Evolutionary conservation across 2,329 filamentous ascomycete genomes (phyloP).

Genomic region (Scortechinia acanthostroma): DNA sequence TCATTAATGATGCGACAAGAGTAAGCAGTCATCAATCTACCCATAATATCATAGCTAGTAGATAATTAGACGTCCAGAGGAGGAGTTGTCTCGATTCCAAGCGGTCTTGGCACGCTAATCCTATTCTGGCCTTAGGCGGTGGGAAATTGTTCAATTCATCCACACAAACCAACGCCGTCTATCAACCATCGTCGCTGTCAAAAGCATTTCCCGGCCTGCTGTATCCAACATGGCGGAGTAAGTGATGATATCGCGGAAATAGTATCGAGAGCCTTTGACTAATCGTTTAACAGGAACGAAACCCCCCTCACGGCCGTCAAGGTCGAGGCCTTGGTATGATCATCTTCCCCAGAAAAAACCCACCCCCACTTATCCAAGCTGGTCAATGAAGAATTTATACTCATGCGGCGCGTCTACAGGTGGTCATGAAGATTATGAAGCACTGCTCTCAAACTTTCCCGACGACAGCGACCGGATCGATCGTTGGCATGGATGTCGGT

Average conservation of each 20-base stretch:
- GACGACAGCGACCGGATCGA: constrained; percentile 78
- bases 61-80: constrained; percentile 15
- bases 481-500: constrained; percentile 87
- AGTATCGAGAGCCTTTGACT: background rate
- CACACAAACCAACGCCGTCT: constrained; percentile 16
- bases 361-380: too few species aligned
- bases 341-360: constrained; percentile 14
- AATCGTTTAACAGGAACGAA: constrained; percentile 41
- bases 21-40: too few species aligned
- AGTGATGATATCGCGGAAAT: constrained; percentile 4
- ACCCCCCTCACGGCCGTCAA: constrained; percentile 77
- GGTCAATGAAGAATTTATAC: background rate
- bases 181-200: background rate
- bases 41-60: too few species aligned
- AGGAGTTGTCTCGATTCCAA: constrained; percentile 12
- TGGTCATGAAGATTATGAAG: constrained; percentile 97
- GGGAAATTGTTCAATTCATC: constrained; percentile 16
- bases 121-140: constrained; percentile 11
- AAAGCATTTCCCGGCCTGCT: constrained; percentile 10
- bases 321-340: constrained; percentile 83
- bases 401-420: constrained; percentile 38
- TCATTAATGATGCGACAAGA: too few species aligned
- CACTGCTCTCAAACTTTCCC: constrained; percentile 85
- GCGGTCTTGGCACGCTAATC: constrained; percentile 16
- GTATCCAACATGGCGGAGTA: constrained; percentile 20